Evolutionary conservation across 495 filamentous ascomycete genomes (phyloP), one percentile per base, ranked within the genome.

Genomic region (Penicillium mononematosum): DNA sequence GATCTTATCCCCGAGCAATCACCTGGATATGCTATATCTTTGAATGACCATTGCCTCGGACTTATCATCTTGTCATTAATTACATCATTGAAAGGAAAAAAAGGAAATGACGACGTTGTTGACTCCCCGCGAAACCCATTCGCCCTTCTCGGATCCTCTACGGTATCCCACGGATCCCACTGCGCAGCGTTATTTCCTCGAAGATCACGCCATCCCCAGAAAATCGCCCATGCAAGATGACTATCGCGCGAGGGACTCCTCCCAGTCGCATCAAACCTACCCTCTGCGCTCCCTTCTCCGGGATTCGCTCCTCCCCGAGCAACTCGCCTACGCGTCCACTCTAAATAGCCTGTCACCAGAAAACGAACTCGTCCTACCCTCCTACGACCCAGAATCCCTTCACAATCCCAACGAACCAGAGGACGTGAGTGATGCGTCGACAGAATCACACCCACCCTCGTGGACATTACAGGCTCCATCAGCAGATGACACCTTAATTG

Each of bases 401-500:
- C 50, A 29, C 25, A 49, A 22, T 8, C 41, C 48, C 45, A 67
- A 66, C 38, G 52, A 64, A 41, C 25, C 55, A 7, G 61, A 67
- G 25, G 31, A 50, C n/a, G 36, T 58, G 5, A 68, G 67, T 50
- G 66, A 71, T 17, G 43, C 46, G 9, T 71, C 67, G 6, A 46
- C 58, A 16, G 66, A 69, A 51, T 59, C 9, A 49, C 66, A 17
- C 19, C 45, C 32, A 50, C 57, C 9, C 11, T 50, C 45, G 25
- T 61, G 59, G 57, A 51, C 49, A 2, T 51, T 56, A 22, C 68
- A 64, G 16, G 58, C 63, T 27, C 67, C 75, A 7, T 87, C 89
- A 16, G 88, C 89, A 45, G 94, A 98, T 66, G 94, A 98, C 70
- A 88, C 83, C 16, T 86, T 88, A 24, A 78, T 96, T 25, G 80